phyloP scores from a whole-genome alignment of 1,284 basidiomycete species.

The Malassezia caprae region DNA sequence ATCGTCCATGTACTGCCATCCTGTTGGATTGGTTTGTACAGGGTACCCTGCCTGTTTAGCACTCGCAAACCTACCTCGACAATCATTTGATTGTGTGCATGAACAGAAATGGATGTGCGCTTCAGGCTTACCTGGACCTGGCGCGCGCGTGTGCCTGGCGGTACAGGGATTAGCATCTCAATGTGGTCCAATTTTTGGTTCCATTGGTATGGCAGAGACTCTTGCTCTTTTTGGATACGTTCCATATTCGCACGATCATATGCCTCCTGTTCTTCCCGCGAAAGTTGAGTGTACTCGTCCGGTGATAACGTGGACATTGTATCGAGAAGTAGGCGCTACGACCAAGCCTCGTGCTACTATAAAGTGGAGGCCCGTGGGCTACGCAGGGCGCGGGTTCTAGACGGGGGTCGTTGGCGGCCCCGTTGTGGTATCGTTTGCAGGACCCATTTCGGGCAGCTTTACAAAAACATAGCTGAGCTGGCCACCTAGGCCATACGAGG shows the following conservation, averaged over 20 bases:
- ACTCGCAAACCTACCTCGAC: constrained; percentile 16
- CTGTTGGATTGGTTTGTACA: constrained; percentile 83
- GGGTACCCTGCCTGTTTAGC: constrained; percentile 61
- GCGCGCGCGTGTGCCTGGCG: constrained; percentile 69
- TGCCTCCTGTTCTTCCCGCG: constrained; percentile 63
- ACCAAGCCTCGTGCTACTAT: too few species aligned
- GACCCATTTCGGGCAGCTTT: not conserved
- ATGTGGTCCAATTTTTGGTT: constrained; percentile 78
- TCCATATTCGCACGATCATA: constrained; percentile 62
- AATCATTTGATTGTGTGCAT: constrained; percentile 73
- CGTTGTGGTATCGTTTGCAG: not conserved
- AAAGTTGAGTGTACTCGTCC: constrained; percentile 65
- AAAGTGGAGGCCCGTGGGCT: not conserved
- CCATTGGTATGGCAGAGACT: constrained; percentile 82
- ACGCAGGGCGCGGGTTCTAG: not conserved
- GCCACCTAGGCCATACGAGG: not conserved
- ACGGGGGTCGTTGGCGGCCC: not conserved
- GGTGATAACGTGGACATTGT: constrained; percentile 55
- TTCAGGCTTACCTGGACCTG: constrained; percentile 67
- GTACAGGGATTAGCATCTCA: constrained; percentile 71
- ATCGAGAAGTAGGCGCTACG: not conserved
- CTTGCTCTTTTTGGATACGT: constrained; percentile 70
- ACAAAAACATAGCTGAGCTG: constrained; percentile 11
- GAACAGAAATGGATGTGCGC: constrained; percentile 72
- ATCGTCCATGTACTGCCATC: constrained; percentile 97